A percentile compares a stretch with the other conserved stretches of the same genome.
Conservation (phyloP, 2,329 filamentous ascomycete genomes). For the Fonsecaea multimorphosa region DNA sequence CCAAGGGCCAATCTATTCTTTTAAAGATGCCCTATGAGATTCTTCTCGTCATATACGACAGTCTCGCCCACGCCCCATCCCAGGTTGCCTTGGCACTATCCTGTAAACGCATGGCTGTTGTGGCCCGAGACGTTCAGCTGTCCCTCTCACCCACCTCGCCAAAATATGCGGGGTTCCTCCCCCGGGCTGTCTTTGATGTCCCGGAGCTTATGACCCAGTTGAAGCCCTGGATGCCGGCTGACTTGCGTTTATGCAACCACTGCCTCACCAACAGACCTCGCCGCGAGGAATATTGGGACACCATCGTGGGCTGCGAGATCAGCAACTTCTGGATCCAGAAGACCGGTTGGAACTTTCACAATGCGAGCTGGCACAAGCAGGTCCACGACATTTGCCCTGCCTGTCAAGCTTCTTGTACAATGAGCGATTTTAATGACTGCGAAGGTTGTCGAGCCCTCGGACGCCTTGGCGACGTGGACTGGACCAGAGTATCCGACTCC, state of each 20-base stretch:
- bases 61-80: constrained; percentile 34
- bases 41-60: constrained; percentile 35
- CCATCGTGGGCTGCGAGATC: constrained; percentile 32
- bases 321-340: constrained; percentile 39
- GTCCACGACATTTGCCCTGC: constrained; percentile 39
- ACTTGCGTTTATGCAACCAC: constrained; percentile 38
- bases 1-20: constrained; percentile 21
- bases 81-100: constrained; percentile 39
- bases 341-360: constrained; percentile 37
- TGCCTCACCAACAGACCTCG: constrained; percentile 38
- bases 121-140: constrained; percentile 32
- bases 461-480: constrained; percentile 39
- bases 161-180: constrained; percentile 39
- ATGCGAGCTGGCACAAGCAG: constrained; percentile 38
- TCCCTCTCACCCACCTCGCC: constrained; percentile 32
- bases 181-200: constrained; percentile 37
- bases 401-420: constrained; percentile 36
- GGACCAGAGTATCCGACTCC: constrained; percentile 34
- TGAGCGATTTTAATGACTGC: constrained; percentile 40
- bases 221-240: constrained; percentile 35
- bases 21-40: constrained; percentile 38
- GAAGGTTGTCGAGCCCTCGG: constrained; percentile 40
- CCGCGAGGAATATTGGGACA: constrained; percentile 35
- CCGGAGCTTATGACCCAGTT: constrained; percentile 38
- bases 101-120: constrained; percentile 38